phyloP scores from a whole-genome alignment of 257 asterid species.

The Fraxinus pennsylvanica region DNA sequence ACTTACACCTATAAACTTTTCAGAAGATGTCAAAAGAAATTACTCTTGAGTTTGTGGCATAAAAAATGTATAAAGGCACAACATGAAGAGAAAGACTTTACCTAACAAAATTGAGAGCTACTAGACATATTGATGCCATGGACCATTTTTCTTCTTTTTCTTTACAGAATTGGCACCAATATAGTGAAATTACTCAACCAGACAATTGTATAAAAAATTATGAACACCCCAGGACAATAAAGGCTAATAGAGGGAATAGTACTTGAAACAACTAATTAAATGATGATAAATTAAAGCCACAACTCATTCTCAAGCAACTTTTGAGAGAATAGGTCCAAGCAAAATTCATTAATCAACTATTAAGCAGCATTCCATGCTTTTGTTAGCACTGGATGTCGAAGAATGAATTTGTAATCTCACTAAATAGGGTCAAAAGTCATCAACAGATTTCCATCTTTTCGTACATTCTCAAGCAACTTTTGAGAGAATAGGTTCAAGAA shows the following conservation, averaged over 20 bases:
- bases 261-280: background rate
- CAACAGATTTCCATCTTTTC: background rate
- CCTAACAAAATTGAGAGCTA: background rate
- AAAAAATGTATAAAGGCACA: background rate
- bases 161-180: background rate
- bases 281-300: background rate
- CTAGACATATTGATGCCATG: background rate
- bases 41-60: background rate
- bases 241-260: background rate
- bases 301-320: background rate
- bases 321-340: background rate
- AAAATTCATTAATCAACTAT: background rate
- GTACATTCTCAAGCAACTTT: background rate
- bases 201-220: background rate
- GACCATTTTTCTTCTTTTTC: background rate
- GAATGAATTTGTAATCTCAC: constrained; percentile 8
- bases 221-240: background rate
- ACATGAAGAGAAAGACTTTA: background rate
- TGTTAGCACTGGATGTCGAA: background rate
- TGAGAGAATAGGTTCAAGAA: background rate
- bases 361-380: background rate
- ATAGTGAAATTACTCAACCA: background rate
- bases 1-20: background rate
- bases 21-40: background rate
- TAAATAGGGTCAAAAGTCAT: background rate